A percentile compares a stretch with the other conserved stretches of the same genome.
Evolutionary conservation across 306 rosid species (phyloP).

Genomic region (Ammopiptanthus mongolicus): DNA sequence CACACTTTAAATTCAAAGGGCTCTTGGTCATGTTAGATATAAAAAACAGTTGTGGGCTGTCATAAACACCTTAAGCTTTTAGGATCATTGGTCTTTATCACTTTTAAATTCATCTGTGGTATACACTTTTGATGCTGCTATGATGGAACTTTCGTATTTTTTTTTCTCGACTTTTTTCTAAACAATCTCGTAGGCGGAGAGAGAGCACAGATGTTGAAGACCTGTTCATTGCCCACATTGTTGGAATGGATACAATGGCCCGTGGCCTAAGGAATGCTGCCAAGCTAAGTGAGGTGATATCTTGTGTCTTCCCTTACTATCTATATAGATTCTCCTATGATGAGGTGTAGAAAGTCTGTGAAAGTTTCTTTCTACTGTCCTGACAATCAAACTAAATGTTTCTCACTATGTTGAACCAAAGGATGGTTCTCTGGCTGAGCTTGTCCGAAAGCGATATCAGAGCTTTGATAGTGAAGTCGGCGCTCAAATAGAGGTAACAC

Average conservation of each 20-base stretch:
- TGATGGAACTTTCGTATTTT: background rate
- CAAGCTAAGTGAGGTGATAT: constrained; percentile 67
- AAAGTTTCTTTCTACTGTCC: constrained; percentile 5
- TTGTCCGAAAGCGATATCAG: constrained; percentile 69
- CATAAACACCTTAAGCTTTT: too few relatives aligned
- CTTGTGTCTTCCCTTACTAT: background rate
- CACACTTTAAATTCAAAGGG: background rate
- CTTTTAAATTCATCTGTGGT: background rate
- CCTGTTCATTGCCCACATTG: constrained; percentile 80
- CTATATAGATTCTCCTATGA: background rate
- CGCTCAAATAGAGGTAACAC: constrained; percentile 72
- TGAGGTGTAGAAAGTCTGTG: background rate
- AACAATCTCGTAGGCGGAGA: constrained; percentile 53
- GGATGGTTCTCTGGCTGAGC: constrained; percentile 86
- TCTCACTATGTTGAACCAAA: constrained; percentile 27
- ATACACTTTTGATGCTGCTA: background rate
- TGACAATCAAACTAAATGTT: background rate
- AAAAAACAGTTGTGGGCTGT: background rate
- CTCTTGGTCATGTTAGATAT: background rate
- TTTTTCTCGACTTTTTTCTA: background rate
- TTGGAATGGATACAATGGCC: constrained; percentile 91
- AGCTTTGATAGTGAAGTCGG: constrained; percentile 86
- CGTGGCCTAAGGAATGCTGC: constrained; percentile 84
- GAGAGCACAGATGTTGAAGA: constrained; percentile 99
- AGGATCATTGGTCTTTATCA: background rate